Percentiles rank a stretch among this genome's conserved stretches.
These are phyloP conservation scores for Aspergillus nanangensis DNA, from an alignment of 495 filamentous ascomycete species.

Conservation along the genomic window DNA sequence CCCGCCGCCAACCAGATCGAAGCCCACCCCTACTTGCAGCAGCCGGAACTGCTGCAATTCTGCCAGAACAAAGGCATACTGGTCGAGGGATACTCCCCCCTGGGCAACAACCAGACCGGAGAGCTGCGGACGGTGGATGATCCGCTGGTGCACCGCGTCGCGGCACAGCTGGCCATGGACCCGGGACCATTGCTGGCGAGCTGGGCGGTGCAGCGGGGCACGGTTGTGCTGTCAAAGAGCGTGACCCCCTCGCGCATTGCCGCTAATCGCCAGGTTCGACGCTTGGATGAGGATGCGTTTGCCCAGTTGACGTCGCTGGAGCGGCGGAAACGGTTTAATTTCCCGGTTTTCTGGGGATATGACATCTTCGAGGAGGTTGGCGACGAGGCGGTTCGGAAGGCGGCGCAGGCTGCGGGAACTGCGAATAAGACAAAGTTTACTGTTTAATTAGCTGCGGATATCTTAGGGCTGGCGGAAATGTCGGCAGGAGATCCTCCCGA, in stretches of 20 bases:
- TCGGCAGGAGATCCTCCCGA: no score
- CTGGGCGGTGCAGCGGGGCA: slow-evolving; percentile 48
- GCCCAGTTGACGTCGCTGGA: slow-evolving; percentile 25
- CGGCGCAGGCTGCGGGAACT: slow-evolving; percentile 14
- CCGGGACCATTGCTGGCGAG: slow-evolving; percentile 38
- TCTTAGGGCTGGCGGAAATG: no score
- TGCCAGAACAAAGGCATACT: slow-evolving; percentile 48
- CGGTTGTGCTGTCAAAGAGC: slow-evolving; percentile 46
- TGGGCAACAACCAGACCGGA: slow-evolving; percentile 43
- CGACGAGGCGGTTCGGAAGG: slow-evolving; percentile 17
- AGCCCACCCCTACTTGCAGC: slow-evolving; percentile 58
- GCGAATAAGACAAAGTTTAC: slow-evolving; percentile 23
- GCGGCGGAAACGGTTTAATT: slow-evolving; percentile 35
- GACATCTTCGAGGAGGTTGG: slow-evolving; percentile 34
- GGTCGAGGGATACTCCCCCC: slow-evolving; percentile 56
- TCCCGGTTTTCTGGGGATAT: slow-evolving; percentile 32
- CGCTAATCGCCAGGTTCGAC: slow-evolving; percentile 27
- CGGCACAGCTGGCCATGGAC: slow-evolving; percentile 31
- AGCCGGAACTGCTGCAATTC: slow-evolving; percentile 42
- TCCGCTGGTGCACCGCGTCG: slow-evolving; percentile 28
- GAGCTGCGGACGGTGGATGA: slow-evolving; percentile 35
- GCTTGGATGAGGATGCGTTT: slow-evolving; percentile 31
- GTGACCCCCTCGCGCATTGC: slow-evolving; percentile 41
- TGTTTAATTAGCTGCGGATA: no score
- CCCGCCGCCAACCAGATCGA: slow-evolving; percentile 60